Conservation (phyloP, 768 basidiomycete species). For the Russula earlei region DNA sequence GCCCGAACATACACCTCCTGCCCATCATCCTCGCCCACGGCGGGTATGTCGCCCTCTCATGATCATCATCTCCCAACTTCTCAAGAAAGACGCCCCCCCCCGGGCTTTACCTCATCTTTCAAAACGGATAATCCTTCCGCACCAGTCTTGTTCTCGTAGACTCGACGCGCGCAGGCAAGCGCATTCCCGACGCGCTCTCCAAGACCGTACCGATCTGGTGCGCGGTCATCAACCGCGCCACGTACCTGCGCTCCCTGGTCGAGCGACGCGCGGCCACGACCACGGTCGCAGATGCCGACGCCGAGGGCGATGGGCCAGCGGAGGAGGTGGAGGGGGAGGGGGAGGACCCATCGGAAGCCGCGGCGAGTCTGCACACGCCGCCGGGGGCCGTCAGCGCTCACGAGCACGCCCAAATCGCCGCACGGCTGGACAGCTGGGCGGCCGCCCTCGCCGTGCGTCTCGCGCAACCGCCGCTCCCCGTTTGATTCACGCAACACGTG, state of each 20-base stretch:
- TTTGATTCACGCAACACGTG: background rate
- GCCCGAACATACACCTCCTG: conserved; percentile 78
- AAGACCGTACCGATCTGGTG: conserved; percentile 95
- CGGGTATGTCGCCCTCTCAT: conserved; percentile 42
- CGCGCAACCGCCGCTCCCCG: background rate
- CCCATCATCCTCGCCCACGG: conserved; percentile 40
- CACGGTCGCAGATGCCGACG: background rate
- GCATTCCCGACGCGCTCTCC: conserved; percentile 86
- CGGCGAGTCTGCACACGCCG: conserved; percentile 51
- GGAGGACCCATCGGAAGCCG: conserved; percentile 40
- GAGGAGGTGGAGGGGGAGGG: conserved; percentile 15
- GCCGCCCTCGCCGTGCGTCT: conserved; percentile 45
- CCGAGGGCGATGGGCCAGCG: no score
- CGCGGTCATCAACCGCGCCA: conserved; percentile 68
- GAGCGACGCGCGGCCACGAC: no score
- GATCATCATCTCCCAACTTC: no score
- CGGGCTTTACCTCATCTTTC: no score
- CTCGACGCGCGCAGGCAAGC: conserved; percentile 87
- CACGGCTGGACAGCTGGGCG: conserved; percentile 58
- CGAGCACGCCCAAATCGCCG: conserved; percentile 75
- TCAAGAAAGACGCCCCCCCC: no score
- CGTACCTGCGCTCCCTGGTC: conserved; percentile 25
- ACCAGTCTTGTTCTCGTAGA: conserved; percentile 77
- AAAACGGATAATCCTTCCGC: background rate
- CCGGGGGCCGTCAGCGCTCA: conserved; percentile 56